Conservation (phyloP, 768 basidiomycete species). For the Tephrocybe sp. region DNA sequence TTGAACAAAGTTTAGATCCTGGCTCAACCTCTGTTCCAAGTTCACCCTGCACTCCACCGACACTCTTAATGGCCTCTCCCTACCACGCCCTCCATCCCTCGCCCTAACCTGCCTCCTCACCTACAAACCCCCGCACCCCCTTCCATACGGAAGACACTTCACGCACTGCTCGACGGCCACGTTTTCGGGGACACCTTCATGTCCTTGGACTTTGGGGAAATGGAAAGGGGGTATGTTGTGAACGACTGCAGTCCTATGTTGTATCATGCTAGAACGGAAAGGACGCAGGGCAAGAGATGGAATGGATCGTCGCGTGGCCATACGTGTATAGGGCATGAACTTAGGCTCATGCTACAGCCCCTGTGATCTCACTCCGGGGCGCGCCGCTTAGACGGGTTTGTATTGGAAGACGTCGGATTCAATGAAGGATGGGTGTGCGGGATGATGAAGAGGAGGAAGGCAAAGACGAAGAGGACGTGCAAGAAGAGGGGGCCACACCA, state of each 20-base stretch:
- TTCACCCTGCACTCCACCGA: slow-evolving; percentile 78
- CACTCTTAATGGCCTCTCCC: slow-evolving; percentile 57
- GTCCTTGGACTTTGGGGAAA: slow-evolving; percentile 60
- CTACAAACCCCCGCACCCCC: slow-evolving; percentile 68
- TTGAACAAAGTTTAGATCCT: slow-evolving; percentile 65
- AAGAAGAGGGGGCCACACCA: slow-evolving; percentile 31
- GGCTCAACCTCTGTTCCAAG: slow-evolving; percentile 86
- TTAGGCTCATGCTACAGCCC: slow-evolving; percentile 81
- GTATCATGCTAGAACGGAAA: slow-evolving; percentile 81
- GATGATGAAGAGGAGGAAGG: slow-evolving; percentile 32
- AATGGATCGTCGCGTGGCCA: slow-evolving; percentile 70
- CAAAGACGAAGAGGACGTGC: slow-evolving; percentile 31
- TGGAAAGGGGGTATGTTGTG: slow-evolving; percentile 65
- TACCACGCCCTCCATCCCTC: slow-evolving; percentile 74
- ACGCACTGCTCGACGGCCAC: slow-evolving; percentile 76
- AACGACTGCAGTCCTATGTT: slow-evolving; percentile 72
- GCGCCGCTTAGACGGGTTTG: slow-evolving; percentile 18
- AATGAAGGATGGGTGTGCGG: slow-evolving; percentile 30
- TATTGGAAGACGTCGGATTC: slow-evolving; percentile 22
- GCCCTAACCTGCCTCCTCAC: slow-evolving; percentile 80
- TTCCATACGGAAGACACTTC: slow-evolving; percentile 60
- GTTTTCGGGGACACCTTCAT: slow-evolving; percentile 89
- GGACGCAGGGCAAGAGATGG: slow-evolving; percentile 57
- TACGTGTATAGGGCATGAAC: slow-evolving; percentile 70
- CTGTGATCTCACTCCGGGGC: slow-evolving; percentile 40